phyloP scores from a whole-genome alignment of 345 rosid genomes.

The Salix caprea region DNA sequence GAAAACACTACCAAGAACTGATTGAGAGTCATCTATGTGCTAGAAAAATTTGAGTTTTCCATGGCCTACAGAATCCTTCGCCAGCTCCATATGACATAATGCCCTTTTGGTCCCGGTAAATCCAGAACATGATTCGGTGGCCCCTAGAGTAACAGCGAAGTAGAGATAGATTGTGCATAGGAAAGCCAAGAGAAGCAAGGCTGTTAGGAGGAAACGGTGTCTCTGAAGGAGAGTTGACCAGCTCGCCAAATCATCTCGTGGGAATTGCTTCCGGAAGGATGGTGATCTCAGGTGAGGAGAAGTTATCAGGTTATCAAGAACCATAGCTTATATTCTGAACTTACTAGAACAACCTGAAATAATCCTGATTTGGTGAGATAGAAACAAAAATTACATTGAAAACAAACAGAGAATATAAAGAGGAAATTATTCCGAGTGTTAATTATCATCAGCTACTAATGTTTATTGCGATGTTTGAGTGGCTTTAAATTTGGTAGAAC shows the following conservation, averaged over 20 bases:
- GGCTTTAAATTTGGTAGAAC: no score
- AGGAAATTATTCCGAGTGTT: background rate
- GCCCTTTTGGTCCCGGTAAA: slow-evolving; percentile 59
- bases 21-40: background rate
- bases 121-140: slow-evolving; percentile 56
- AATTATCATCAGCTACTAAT: background rate
- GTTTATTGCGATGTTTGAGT: background rate
- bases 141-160: slow-evolving; percentile 82
- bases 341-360: slow-evolving; percentile 9
- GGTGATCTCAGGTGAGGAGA: slow-evolving; percentile 73
- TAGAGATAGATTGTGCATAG: slow-evolving; percentile 88
- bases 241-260: slow-evolving; percentile 75
- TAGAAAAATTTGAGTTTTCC: slow-evolving; percentile 30
- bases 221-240: slow-evolving; percentile 64
- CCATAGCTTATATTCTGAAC: slow-evolving; percentile 40
- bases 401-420: background rate
- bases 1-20: background rate
- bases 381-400: background rate
- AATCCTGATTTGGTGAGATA: background rate
- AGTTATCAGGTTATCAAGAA: slow-evolving; percentile 60
- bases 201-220: slow-evolving; percentile 85
- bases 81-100: slow-evolving; percentile 50
- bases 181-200: slow-evolving; percentile 64
- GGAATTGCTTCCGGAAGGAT: slow-evolving; percentile 53
- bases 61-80: slow-evolving; percentile 24